phyloP scores from a whole-genome alignment of 1,284 basidiomycete species.

The Inonotus hispidus region DNA sequence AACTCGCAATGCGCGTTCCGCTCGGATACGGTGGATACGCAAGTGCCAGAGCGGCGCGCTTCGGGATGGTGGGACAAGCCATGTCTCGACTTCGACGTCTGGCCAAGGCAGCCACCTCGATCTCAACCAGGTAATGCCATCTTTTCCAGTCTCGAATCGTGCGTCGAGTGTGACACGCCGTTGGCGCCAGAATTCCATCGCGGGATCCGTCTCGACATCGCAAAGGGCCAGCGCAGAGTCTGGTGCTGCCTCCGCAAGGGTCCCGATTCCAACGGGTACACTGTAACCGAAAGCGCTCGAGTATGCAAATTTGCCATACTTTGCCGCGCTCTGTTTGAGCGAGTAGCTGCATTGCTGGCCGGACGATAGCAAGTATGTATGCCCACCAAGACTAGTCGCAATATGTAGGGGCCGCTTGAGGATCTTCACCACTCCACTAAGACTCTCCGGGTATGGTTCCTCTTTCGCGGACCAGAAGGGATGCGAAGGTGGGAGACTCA shows the following conservation, averaged over 20 bases:
- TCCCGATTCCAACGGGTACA: slow-evolving; percentile 62
- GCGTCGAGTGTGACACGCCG: slow-evolving; percentile 60
- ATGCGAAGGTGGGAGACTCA: slow-evolving; percentile 58
- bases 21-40: slow-evolving; percentile 58
- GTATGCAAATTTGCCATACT: slow-evolving; percentile 75
- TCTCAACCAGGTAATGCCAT: slow-evolving; percentile 45
- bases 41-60: slow-evolving; percentile 63
- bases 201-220: slow-evolving; percentile 40
- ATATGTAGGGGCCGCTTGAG: slow-evolving; percentile 67
- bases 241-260: slow-evolving; percentile 65
- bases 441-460: slow-evolving; percentile 49
- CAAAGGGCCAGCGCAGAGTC: slow-evolving; percentile 67
- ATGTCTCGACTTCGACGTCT: slow-evolving; percentile 70
- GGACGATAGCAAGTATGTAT: slow-evolving; percentile 68
- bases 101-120: slow-evolving; percentile 73
- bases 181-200: slow-evolving; percentile 67
- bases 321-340: slow-evolving; percentile 71
- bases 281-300: slow-evolving; percentile 72
- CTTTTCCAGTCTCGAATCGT: slow-evolving; percentile 41
- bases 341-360: slow-evolving; percentile 77
- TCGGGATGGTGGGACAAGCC: slow-evolving; percentile 58
- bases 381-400: slow-evolving; percentile 53
- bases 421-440: slow-evolving; percentile 41
- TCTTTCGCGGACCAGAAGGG: slow-evolving; percentile 68
- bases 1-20: slow-evolving; percentile 43